Base-by-base conservation (phyloP, 164 flowering plant genomes). In the Macadamia integrifolia region DNA sequence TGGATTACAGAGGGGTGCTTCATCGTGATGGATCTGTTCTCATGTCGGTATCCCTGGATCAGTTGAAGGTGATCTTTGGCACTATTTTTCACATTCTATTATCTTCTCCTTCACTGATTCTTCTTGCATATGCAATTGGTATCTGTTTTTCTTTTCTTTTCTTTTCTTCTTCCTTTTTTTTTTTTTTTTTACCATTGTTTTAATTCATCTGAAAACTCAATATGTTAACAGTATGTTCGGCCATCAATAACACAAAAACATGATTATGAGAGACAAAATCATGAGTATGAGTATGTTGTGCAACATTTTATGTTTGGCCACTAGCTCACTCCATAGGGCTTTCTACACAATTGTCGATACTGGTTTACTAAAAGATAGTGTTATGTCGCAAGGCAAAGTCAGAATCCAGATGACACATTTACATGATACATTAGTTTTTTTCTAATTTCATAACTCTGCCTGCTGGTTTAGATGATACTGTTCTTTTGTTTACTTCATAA, bases 11-110 rank as follows among this genome's bases (percentile, higher is more conserved):
- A 75, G 97, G 97, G 53, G 96, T 82, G 57, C 86, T 93, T 60
- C 98, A 93, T 74, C 96, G 98, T 69, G 98, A 93, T 84, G 97
- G 98, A 57, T 93, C 98, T 75, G 98, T 93, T 75, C 87, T 93
- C 74, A 87, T 93, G 96, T 78, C 93, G 43, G 92, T 93, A 50
- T 80, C 98, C 69, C 76, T 85, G 69, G 85, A 93, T 72, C 93
- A 90, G 75, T 78, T 93, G 73, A 93, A 93, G 94, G 98, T 93
- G 69, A 70, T 30, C 12, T 18, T 44, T 15, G n/a, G 64, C 43
- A 60, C 0, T 6, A 40, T 23, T 46, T 5, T 46, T 29, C 17
- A 3, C 31, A 56, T 1, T 8, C 17, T 60, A 15, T 0, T 67
- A 6, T 44, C 44, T 5, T 58, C n/a, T n/a, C 3, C 60, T 29